Base-by-base conservation (phyloP, 768 basidiomycete species). In the Boletus eberwhitei region DNA sequence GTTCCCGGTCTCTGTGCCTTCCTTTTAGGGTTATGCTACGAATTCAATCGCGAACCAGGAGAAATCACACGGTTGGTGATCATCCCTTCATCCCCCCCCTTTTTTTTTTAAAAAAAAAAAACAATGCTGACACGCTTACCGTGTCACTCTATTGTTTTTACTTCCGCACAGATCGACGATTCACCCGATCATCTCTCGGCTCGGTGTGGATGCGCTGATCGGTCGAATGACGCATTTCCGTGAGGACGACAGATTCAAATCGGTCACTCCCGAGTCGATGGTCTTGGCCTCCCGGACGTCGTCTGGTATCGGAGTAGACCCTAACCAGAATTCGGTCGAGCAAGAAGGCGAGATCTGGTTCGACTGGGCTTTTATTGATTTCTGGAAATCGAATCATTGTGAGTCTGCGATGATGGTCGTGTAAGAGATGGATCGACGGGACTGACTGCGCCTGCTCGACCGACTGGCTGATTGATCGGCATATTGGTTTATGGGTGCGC, bases 371-470 rank as follows among this genome's bases (percentile, higher is more conserved):
- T 98, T 98, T 72, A 85, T 97, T 7, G 97, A 99, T 71, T 99
- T 98, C 70, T 95, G 93, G 89, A 98, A 98, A 75, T 94, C 92
- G 43, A 95, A 96, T 66, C 97, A 94, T 66, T 92, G 96, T 96
- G 63, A 67, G 90, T 71, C 38, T 19, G 24, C 12, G 8, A 29
- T 19, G 5, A 26, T 46, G 29, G 36, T 8, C 31, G 12, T 26
- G 34, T n/a, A 31, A 17, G 41, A 22, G 44, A 38, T 40, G 29
- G 31, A n/a, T n/a, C n/a, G n/a, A n/a, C n/a, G n/a, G n/a, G n/a
- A 45, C 35, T n/a, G 44, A 32, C 13, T 22, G 24, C 2, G 17
- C 26, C 14, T 26, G 47, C 4, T 48, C 13, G 41, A 37, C 5
- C 16, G 26, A 35, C 16, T 32, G 35, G 17, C 11, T 32, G 31